These are phyloP conservation scores for Cyclotella atomus DNA, from an alignment of 108 stramenopile genomes.

Conservation along the genomic window DNA sequence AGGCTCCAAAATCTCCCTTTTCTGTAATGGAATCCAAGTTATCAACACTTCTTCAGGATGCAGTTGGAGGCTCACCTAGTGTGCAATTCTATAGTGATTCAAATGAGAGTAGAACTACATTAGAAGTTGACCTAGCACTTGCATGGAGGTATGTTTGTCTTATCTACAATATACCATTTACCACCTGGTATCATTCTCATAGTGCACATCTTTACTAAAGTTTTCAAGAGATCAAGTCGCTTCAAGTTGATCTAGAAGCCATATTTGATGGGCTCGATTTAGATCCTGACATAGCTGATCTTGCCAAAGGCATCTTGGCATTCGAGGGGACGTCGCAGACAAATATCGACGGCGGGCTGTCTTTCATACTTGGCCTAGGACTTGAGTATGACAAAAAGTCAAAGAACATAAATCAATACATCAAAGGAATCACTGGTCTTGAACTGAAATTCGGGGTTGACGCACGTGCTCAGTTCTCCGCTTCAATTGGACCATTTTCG, in stretches of 20 bases:
- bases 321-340: not conserved
- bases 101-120: not conserved
- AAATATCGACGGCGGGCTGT: not conserved
- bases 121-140: slow-evolving; percentile 16
- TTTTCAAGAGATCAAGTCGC: slow-evolving; percentile 4
- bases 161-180: too few species aligned
- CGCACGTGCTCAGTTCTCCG: slow-evolving; percentile 17
- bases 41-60: slow-evolving; percentile 26
- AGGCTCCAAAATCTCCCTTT: slow-evolving; percentile 16
- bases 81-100: slow-evolving; percentile 5
- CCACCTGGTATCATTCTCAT: too few species aligned
- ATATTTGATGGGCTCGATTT: slow-evolving; percentile 27
- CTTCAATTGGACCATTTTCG: slow-evolving; percentile 27
- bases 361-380: slow-evolving; percentile 33
- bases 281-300: slow-evolving; percentile 13
- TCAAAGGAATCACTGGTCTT: slow-evolving; percentile 40
- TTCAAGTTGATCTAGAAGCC: slow-evolving; percentile 29
- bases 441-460: slow-evolving; percentile 17
- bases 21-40: slow-evolving; percentile 22
- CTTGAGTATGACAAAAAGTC: slow-evolving; percentile 14
- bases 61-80: slow-evolving; percentile 34
- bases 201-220: too few species aligned
- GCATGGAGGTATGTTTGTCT: too few species aligned
- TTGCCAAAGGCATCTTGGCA: not conserved
- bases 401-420: slow-evolving; percentile 20